These are phyloP conservation scores for Pseudozyma sp. DNA, from an alignment of 1,284 basidiomycete species.

Conservation along the genomic window DNA sequence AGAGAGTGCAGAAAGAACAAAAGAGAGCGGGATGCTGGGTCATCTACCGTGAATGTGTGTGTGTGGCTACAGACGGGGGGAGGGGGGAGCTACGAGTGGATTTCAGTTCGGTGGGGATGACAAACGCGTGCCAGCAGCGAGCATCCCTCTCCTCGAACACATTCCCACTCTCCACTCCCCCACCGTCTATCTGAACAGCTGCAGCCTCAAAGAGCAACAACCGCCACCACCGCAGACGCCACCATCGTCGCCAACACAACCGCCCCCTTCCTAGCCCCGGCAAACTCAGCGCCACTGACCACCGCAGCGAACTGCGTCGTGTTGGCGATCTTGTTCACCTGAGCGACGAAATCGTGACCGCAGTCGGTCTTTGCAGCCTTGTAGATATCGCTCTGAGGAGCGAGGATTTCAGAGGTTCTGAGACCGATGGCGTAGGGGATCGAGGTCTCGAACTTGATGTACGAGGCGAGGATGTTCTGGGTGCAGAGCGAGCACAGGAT, in stretches of 20 bases:
- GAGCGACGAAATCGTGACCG: slow-evolving; percentile 35
- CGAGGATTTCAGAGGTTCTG: slow-evolving; percentile 44
- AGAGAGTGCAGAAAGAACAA: too few species aligned
- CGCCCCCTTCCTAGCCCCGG: slow-evolving; percentile 10
- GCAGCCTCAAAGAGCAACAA: slow-evolving; percentile 16
- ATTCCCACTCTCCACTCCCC: neutral
- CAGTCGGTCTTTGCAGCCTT: slow-evolving; percentile 51
- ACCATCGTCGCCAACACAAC: slow-evolving; percentile 8
- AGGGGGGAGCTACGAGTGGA: too few species aligned
- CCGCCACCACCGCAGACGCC: slow-evolving; percentile 23
- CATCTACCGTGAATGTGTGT: too few species aligned
- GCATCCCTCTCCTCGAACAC: slow-evolving; percentile 7
- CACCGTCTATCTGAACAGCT: too few species aligned
- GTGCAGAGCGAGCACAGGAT: slow-evolving; percentile 62
- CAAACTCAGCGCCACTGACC: slow-evolving; percentile 12
- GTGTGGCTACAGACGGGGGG: too few species aligned
- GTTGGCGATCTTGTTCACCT: slow-evolving; percentile 55
- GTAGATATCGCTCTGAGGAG: slow-evolving; percentile 58
- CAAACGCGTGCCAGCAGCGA: slow-evolving; percentile 24
- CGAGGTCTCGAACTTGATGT: slow-evolving; percentile 63
- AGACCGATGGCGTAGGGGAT: slow-evolving; percentile 64
- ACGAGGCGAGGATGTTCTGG: slow-evolving; percentile 55
- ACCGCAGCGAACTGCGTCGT: slow-evolving; percentile 55
- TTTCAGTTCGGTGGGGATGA: slow-evolving; percentile 9
- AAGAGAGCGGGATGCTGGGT: too few species aligned